These are phyloP conservation scores for Macrocybe sp. DNA, from an alignment of 1,284 basidiomycete species.

Conservation along the genomic window DNA sequence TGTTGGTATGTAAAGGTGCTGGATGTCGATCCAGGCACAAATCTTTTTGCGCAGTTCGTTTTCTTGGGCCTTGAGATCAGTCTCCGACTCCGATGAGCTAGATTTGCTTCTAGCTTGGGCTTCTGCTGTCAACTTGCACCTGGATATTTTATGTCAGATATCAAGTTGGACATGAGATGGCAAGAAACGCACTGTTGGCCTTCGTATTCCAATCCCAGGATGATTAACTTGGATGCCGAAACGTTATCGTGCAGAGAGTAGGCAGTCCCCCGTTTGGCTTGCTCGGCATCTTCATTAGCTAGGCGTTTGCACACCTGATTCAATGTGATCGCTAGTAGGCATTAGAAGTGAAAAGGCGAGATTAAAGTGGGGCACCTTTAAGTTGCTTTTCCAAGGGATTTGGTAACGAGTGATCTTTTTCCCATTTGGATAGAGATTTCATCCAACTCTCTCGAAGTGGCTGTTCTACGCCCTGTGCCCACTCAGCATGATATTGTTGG, in stretches of 20 bases:
- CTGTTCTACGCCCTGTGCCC: conserved; percentile 4
- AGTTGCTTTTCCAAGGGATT: neutral
- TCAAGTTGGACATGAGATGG: neutral
- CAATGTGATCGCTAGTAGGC: neutral
- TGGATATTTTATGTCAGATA: neutral
- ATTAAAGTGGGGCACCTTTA: neutral
- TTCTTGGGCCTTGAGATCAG: conserved; percentile 5
- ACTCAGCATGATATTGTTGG: conserved; percentile 5
- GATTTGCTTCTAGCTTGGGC: neutral
- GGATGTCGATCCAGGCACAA: neutral
- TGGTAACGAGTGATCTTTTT: neutral
- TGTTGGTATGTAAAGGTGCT: neutral
- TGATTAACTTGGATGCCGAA: conserved; percentile 1
- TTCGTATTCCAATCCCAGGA: neutral
- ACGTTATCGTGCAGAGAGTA: neutral
- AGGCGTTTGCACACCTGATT: neutral
- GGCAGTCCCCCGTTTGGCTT: neutral
- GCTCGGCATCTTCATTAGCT: neutral
- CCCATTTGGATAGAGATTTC: conserved; percentile 1
- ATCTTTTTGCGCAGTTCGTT: conserved; percentile 1
- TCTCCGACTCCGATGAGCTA: neutral
- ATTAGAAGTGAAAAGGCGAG: neutral
- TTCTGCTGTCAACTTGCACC: neutral
- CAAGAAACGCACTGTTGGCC: conserved; percentile 3
- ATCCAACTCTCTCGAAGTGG: conserved; percentile 6